Evolutionary conservation across 1,284 basidiomycete species (phyloP), one percentile per base, ranked within the genome.

Genomic region (Pseudozyma sp.): DNA sequence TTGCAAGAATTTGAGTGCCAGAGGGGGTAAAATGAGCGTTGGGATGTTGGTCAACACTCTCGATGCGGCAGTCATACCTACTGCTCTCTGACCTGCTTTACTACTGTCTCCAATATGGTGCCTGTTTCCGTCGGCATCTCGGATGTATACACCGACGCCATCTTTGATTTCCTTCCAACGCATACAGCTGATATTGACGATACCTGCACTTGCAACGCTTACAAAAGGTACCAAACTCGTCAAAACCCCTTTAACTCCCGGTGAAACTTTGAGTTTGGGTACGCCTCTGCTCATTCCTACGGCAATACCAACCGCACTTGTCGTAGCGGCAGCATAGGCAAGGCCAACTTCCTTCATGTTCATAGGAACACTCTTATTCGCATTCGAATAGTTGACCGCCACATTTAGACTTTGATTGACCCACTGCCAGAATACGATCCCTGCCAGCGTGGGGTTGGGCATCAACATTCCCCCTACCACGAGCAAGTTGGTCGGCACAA

Each of bases 151-250:
- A 39, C 86, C 85, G 49, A 88, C 85, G 18, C 88, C 88, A 67
- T 88, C 87, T 10, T 86, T 80, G 84, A 89, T 88, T 82, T 88
- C 88, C 75, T 88, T 89, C 88, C 88, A 89, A 18, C 88, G 78
- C 85, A 89, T 89, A 68, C 87, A 86, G 11, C 86, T 86, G 67
- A 80, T 77, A 47, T 80, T 80, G 25, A 80, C 78, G 38, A 76
- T 66, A 19, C 76, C 76, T 1, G 78, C 78, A 21, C 65, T 69
- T 2, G 88, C 88, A 12, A 89, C 88, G 38, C 86, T 85, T 3
- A 85, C 87, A 62, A 89, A 89, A 0, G 88, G 88, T 0, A 89
- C 87, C 21, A 88, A 83, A 42, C 86, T 86, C 21, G 75, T 59
- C 10, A 78, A 49, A 3, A 76, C 64, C 14, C 57, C 61, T 48